Base-by-base conservation (phyloP, 805 yeast species). In the Nakazawaea anatomiae region DNA sequence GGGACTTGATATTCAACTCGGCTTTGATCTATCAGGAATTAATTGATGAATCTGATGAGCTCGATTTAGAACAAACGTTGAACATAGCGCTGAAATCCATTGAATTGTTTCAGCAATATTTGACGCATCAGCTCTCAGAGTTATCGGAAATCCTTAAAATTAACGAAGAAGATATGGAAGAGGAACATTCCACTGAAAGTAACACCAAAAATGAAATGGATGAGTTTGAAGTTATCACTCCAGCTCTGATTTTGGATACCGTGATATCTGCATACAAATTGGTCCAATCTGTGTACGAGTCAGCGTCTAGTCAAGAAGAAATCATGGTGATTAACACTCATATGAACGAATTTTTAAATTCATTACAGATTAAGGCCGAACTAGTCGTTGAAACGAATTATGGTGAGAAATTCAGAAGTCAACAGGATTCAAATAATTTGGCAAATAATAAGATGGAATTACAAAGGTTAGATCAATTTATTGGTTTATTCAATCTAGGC, bases 21-120 rank as follows among this genome's bases (percentile, higher is more conserved):
- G 78, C 73, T 0, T 58, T 78, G 42, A 77, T 73, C 6, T 75
- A 75, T 55, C 70, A 72, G 32, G 82, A 78, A 54, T 67, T 67
- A 8, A 61, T 77, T 39, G 83, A 79, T 48, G 63, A 57, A n/a
- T 31, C 57, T 11, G 67, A 64, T 34, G 61, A 47, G 18, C 30
- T 48, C 10, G 56, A 55, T 5, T 39, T 56, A 6, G 55, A 51
- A 9, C 45, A 54, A 9, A 32, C 35, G 9, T 40, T 45, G 5
- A 10, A 14, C 9, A 9, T 47, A 6, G 44, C 38, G 6, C 6
- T 9, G 14, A 30, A 34, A n/a, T 38, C 48, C 30, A 55, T 58
- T 43, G 32, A 51, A 49, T 8, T 55, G 68, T 32, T 57, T 72
- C 18, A 34, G 48, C 12, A 50, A 52, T n/a, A 64, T 73, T 29